Evolutionary conservation across 371 early-diverging fungal species (phyloP).

Genomic region (Mucor circinelloides): DNA sequence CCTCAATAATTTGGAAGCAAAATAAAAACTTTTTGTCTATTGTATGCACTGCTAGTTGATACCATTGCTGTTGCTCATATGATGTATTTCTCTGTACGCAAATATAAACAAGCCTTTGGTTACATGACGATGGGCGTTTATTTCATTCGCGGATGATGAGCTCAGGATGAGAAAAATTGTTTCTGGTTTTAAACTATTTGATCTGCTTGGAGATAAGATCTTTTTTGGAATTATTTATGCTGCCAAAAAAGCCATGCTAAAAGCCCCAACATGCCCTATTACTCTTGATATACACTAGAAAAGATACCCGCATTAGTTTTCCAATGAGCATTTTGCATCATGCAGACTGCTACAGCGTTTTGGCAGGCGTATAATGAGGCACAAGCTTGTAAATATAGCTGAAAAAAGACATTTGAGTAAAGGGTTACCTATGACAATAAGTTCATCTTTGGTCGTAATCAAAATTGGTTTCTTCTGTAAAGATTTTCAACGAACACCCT

Average conservation of each 20-base stretch:
- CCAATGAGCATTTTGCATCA: too few relatives aligned
- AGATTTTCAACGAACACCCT: too few relatives aligned
- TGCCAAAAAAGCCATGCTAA: not conserved
- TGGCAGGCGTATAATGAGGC: too few relatives aligned
- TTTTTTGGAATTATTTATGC: not conserved
- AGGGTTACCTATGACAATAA: too few relatives aligned
- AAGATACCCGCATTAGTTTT: not conserved
- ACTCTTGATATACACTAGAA: not conserved
- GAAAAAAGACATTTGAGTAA: too few relatives aligned
- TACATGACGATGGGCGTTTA: not conserved
- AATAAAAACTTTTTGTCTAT: not conserved
- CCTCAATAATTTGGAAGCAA: not conserved
- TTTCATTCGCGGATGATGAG: not conserved
- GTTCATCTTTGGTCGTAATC: too few relatives aligned
- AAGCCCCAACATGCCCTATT: not conserved
- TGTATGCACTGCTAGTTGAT: not conserved
- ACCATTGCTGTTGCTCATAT: too few relatives aligned
- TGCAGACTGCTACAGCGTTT: too few relatives aligned
- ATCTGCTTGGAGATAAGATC: not conserved
- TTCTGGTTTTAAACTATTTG: not conserved
- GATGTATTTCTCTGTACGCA: not conserved
- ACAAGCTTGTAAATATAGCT: too few relatives aligned
- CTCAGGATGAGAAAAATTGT: not conserved
- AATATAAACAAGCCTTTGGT: not conserved
- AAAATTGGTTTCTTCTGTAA: too few relatives aligned